Conservation (phyloP, 257 asterid genomes). For the Fraxinus cuspidata region DNA sequence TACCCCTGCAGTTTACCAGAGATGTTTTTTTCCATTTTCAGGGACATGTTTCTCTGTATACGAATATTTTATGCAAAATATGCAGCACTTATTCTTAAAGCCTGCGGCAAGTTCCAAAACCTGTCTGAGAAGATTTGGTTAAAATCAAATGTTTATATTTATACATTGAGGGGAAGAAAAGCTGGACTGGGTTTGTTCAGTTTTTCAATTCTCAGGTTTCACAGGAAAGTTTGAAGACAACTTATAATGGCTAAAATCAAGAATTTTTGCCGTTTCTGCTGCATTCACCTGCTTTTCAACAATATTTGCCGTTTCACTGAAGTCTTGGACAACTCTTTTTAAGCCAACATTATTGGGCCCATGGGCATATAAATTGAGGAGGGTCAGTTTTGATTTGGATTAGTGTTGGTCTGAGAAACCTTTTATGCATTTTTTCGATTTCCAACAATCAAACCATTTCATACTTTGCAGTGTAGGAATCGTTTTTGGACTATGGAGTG, state of each 20-base stretch:
- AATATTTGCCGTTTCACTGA: not conserved
- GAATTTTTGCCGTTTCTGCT: constrained; percentile 25
- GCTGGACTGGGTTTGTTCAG: not conserved
- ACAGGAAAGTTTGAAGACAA: not conserved
- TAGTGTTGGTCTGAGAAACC: too few species aligned
- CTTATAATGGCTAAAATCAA: constrained; percentile 20
- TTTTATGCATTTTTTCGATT: too few species aligned
- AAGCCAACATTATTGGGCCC: not conserved
- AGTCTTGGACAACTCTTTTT: not conserved
- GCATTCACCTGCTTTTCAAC: constrained; percentile 19
- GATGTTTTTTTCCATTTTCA: constrained; percentile 13
- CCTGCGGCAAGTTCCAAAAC: not conserved
- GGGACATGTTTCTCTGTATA: constrained; percentile 29
- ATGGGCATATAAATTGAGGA: not conserved
- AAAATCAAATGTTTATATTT: not conserved
- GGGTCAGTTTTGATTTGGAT: too few species aligned
- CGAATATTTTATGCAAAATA: constrained; percentile 4
- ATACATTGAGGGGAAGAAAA: not conserved
- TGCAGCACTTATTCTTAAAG: too few species aligned
- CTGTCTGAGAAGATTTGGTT: not conserved
- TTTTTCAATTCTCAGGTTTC: constrained; percentile 13
- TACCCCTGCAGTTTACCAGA: not conserved
- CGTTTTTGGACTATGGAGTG: too few species aligned
- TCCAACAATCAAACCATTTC: too few species aligned
- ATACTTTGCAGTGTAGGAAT: too few species aligned